Percentiles rank a stretch among this genome's conserved stretches.
phyloP scores from a whole-genome alignment of 2,329 filamentous ascomycete genomes.

The Cladophialophora exuberans region DNA sequence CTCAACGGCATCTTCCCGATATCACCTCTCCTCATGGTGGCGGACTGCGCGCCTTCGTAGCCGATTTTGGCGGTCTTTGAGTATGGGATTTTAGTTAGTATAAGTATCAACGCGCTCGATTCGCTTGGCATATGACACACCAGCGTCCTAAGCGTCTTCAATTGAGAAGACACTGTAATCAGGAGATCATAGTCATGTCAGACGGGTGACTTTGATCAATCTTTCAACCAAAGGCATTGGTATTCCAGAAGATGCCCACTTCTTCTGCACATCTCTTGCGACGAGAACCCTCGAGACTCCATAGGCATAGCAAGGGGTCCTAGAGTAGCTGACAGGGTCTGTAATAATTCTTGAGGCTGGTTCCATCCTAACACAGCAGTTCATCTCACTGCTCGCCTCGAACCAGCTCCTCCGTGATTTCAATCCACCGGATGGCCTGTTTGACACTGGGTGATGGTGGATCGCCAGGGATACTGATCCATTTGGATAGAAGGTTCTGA shows the following conservation, averaged over 20 bases:
- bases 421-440: background rate
- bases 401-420: background rate
- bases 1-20: background rate
- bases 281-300: background rate
- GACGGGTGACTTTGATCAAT: background rate
- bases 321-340: background rate
- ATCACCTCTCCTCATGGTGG: background rate
- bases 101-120: background rate
- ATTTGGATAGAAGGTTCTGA: slow-evolving; percentile 44
- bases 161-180: background rate
- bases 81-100: background rate
- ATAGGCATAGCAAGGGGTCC: background rate
- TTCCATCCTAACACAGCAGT: background rate
- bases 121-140: background rate
- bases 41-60: background rate
- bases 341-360: background rate
- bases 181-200: background rate
- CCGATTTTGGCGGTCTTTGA: background rate
- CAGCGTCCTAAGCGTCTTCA: background rate
- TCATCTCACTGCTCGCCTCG: background rate
- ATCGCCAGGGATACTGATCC: slow-evolving; percentile 47
- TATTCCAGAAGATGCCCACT: background rate
- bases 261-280: background rate
- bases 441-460: slow-evolving; percentile 49
- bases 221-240: background rate